Conservation (phyloP, 2,329 filamentous ascomycete genomes). For the Setomelanomma holmii region DNA sequence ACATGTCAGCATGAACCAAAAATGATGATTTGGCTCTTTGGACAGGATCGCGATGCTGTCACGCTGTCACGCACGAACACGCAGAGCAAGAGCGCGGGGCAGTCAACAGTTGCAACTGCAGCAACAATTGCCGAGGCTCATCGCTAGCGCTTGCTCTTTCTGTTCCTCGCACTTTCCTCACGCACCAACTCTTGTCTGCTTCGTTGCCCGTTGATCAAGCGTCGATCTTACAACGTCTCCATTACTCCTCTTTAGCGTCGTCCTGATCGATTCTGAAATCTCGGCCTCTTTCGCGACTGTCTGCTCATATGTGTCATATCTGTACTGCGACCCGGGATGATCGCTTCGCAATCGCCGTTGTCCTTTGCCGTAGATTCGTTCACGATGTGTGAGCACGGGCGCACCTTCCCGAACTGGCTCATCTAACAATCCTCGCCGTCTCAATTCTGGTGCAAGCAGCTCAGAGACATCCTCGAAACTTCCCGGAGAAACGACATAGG, state of each 20-base stretch:
- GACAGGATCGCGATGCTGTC: no score
- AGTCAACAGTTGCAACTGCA: background rate
- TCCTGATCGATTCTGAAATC: background rate
- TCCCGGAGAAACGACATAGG: conserved; percentile 21
- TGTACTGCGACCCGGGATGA: conserved; percentile 21
- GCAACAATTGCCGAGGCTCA: conserved; percentile 3
- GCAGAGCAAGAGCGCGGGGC: background rate
- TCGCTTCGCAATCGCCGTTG: conserved; percentile 16
- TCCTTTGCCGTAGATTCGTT: conserved; percentile 19
- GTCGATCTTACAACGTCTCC: background rate
- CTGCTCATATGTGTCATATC: conserved; percentile 20
- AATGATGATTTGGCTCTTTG: no score
- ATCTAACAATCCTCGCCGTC: conserved; percentile 13
- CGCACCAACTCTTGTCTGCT: background rate
- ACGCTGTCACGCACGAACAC: no score
- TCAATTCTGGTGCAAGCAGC: conserved; percentile 21
- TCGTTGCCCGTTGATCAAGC: background rate
- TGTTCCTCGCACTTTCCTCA: no score
- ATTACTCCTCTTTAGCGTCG: background rate
- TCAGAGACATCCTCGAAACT: conserved; percentile 21
- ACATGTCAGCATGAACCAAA: no score
- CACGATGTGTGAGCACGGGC: conserved; percentile 17
- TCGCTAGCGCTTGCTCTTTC: background rate
- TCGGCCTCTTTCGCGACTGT: conserved; percentile 8
- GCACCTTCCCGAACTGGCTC: conserved; percentile 11